Conservation (phyloP, 2,329 filamentous ascomycete genomes). For the Hypoxylon sp. region DNA sequence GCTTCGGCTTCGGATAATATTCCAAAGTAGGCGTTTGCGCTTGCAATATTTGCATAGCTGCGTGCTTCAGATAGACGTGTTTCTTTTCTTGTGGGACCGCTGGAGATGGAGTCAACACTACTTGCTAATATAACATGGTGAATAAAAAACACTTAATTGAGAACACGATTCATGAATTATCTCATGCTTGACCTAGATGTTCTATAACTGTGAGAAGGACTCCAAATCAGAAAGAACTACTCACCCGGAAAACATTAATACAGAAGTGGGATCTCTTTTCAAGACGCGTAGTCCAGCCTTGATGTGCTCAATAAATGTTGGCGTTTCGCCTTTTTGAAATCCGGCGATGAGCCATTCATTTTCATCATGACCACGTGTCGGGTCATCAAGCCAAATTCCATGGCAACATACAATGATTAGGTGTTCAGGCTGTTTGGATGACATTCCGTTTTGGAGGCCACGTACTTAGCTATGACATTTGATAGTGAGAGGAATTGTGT, state of each 20-base stretch:
- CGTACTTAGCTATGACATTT: not conserved
- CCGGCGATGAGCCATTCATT: slow-evolving; percentile 78
- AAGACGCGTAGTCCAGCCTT: slow-evolving; percentile 71
- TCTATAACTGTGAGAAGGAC: not conserved
- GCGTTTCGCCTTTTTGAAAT: slow-evolving; percentile 83
- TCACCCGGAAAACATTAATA: slow-evolving; percentile 81
- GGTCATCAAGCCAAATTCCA: slow-evolving; percentile 78
- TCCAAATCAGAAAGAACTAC: slow-evolving; percentile 44
- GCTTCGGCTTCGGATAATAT: slow-evolving; percentile 49
- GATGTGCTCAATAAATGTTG: slow-evolving; percentile 83
- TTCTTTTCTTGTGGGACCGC: slow-evolving; percentile 72
- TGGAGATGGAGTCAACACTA: slow-evolving; percentile 49
- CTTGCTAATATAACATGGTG: not conserved
- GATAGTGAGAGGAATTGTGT: not conserved
- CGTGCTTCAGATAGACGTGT: slow-evolving; percentile 70
- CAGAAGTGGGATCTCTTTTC: slow-evolving; percentile 58
- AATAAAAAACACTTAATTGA: no score
- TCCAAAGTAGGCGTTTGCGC: slow-evolving; percentile 61
- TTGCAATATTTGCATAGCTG: slow-evolving; percentile 71
- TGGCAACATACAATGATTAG: slow-evolving; percentile 88
- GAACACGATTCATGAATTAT: not conserved
- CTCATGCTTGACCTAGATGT: not conserved
- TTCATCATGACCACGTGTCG: slow-evolving; percentile 65
- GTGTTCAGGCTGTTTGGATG: slow-evolving; percentile 57
- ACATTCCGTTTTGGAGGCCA: not conserved